These are phyloP conservation scores for Yamadazyma atlantica DNA, from an alignment of 1,139 yeast species.

Conservation along the genomic window DNA sequence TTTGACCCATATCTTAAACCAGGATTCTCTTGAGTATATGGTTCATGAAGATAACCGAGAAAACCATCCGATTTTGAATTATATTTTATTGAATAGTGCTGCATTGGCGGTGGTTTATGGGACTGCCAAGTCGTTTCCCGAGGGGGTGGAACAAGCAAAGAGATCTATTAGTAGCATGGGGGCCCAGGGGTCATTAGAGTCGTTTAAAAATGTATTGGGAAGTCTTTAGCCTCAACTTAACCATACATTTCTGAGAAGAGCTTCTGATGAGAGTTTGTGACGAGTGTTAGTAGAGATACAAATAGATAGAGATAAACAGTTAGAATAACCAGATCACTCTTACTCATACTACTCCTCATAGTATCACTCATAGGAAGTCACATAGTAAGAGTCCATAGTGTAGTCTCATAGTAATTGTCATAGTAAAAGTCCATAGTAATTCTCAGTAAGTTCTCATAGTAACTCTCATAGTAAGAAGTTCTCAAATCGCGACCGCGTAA, in stretches of 20 bases:
- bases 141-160: constrained; percentile 76
- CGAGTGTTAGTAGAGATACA: no score
- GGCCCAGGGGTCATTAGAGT: constrained; percentile 60
- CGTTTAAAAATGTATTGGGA: constrained; percentile 44
- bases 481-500: neutral
- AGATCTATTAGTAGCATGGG: constrained; percentile 63
- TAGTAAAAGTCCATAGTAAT: no score
- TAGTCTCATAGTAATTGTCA: no score
- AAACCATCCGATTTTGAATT: constrained; percentile 73
- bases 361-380: no score
- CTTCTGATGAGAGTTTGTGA: no score
- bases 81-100: constrained; percentile 82
- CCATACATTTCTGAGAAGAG: no score
- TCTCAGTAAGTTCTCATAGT: no score
- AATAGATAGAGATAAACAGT: no score
- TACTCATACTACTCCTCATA: no score
- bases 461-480: neutral
- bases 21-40: constrained; percentile 45
- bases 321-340: no score
- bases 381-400: no score
- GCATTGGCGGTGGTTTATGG: constrained; percentile 84
- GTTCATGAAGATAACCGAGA: constrained; percentile 24
- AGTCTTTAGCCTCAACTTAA: no score
- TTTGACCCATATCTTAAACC: constrained; percentile 57
- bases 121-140: constrained; percentile 61